These are phyloP conservation scores for Chaetomiaceae sp. DNA, from an alignment of 2,329 filamentous ascomycete genomes.

Conservation along the genomic window DNA sequence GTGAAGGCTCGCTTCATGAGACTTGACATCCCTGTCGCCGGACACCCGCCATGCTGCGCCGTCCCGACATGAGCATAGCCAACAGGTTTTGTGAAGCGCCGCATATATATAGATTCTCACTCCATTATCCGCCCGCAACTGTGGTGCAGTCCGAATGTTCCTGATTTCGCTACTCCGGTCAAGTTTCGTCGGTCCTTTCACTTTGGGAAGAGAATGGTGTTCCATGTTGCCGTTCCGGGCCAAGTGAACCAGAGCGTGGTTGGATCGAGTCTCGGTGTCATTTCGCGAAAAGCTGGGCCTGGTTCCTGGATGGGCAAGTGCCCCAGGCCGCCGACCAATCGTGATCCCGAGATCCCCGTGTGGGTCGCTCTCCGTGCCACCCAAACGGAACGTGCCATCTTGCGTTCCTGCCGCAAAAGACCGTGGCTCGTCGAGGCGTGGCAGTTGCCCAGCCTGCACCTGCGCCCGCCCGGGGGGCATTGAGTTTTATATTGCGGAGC, in stretches of 20 bases:
- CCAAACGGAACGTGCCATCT: constrained; percentile 19
- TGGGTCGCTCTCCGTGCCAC: constrained; percentile 22
- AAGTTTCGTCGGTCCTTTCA: too few relatives aligned
- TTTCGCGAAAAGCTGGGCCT: constrained; percentile 26
- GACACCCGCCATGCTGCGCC: neutral
- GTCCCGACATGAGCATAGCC: constrained; percentile 7
- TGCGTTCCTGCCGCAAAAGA: constrained; percentile 26
- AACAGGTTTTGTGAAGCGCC: neutral
- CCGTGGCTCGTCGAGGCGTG: constrained; percentile 14
- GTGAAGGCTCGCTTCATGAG: too few relatives aligned
- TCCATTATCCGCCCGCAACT: too few relatives aligned
- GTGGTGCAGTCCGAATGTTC: too few relatives aligned
- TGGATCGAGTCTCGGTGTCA: constrained; percentile 20
- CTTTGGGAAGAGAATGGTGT: neutral
- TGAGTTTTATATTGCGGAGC: constrained; percentile 30
- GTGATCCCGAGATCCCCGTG: constrained; percentile 1
- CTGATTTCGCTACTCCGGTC: too few relatives aligned
- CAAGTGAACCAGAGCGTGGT: constrained; percentile 11
- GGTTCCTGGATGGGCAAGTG: constrained; percentile 21
- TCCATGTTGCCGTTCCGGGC: constrained; percentile 7
- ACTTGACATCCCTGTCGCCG: neutral
- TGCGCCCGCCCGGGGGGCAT: too few relatives aligned
- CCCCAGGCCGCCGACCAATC: constrained; percentile 17
- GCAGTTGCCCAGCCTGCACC: constrained; percentile 14
- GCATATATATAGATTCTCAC: neutral